Evolutionary conservation across 139 green algal genomes (phyloP), one percentile per base, ranked within the genome.

Genomic region (Coccomyxa sp.): DNA sequence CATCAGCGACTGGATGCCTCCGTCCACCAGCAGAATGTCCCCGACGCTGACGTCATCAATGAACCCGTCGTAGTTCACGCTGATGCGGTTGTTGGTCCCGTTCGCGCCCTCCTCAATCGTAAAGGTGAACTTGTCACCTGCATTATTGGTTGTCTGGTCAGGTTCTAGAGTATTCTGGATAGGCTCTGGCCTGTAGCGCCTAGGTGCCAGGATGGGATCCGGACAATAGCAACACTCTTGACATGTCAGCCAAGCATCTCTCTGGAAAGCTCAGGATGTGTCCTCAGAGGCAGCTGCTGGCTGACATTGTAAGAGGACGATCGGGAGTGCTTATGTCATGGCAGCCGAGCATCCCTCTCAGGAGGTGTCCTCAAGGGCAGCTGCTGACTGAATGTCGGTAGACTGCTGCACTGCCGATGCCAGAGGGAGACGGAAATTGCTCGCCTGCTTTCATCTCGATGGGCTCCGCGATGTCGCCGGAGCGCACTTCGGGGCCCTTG

Each of bases 1-100:
- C 55, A 87, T 79, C 69, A 93, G 88, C 81, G 69, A 90, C 39
- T 91, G 84, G 68, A 96, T 89, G 40, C 92, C 91, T 37, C 91
- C 92, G 69, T 96, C 92, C 31, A 95, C 88, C 55, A 96, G 87
- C 79, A 96, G 78, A 38, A 83, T 89, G 82, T 96, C 92, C 0
- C 89, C 91, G n/a, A 89, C 69, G 41, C 71, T 78, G 12, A 92
- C 88, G 70, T 96, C 92, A 74, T 92, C 81, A 27, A 93, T 88
- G 77, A 96, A 96, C 69, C 86, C 91, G 55, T 94, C 90, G 75
- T 96, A 96, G 82, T 96, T 96, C 0, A 96, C 91, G 40, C 77
- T 84, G 29, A 94, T 87, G 77, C 90, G 82, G 40, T 73, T 68
- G 70, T 88, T 82, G 7, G 39, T 81, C 41, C 88, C 88, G 54